phyloP scores from a whole-genome alignment of 2,329 filamentous ascomycete genomes.

The Colletotrichum sp. region DNA sequence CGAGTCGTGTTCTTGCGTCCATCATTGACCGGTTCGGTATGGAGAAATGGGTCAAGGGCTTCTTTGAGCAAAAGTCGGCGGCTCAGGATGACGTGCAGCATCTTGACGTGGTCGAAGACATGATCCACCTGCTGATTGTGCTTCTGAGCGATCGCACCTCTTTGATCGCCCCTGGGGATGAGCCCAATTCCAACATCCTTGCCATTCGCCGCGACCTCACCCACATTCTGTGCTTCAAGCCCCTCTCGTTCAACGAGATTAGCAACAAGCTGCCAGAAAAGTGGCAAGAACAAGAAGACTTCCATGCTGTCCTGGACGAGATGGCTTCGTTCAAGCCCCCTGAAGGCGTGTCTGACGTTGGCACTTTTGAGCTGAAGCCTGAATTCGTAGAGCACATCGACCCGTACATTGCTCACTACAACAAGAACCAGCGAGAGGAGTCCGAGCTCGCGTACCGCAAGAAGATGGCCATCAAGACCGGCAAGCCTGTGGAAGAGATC shows the following conservation, averaged over 20 bases:
- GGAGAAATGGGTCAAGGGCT: slow-evolving; percentile 83
- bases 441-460: slow-evolving; percentile 88
- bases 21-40: slow-evolving; percentile 93
- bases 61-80: slow-evolving; percentile 74
- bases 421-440: slow-evolving; percentile 95
- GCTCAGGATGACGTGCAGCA: slow-evolving; percentile 88
- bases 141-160: slow-evolving; percentile 88
- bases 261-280: slow-evolving; percentile 86
- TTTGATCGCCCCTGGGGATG: slow-evolving; percentile 72
- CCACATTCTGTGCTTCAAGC: slow-evolving; percentile 95
- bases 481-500: slow-evolving; percentile 80
- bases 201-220: slow-evolving; percentile 88
- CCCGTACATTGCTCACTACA: slow-evolving; percentile 95
- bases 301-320: slow-evolving; percentile 81
- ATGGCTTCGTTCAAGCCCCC: slow-evolving; percentile 90
- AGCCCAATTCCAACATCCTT: slow-evolving; percentile 67
- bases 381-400: slow-evolving; percentile 89
- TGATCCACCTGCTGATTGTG: slow-evolving; percentile 91
- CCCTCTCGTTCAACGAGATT: slow-evolving; percentile 92
- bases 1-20: slow-evolving; percentile 82
- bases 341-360: slow-evolving; percentile 89
- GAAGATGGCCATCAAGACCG: slow-evolving; percentile 85
- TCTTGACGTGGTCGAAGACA: slow-evolving; percentile 92
- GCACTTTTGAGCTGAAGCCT: slow-evolving; percentile 90
- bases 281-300: slow-evolving; percentile 87